phyloP scores from a whole-genome alignment of 257 asterid species.

The Cruciata laevipes region DNA sequence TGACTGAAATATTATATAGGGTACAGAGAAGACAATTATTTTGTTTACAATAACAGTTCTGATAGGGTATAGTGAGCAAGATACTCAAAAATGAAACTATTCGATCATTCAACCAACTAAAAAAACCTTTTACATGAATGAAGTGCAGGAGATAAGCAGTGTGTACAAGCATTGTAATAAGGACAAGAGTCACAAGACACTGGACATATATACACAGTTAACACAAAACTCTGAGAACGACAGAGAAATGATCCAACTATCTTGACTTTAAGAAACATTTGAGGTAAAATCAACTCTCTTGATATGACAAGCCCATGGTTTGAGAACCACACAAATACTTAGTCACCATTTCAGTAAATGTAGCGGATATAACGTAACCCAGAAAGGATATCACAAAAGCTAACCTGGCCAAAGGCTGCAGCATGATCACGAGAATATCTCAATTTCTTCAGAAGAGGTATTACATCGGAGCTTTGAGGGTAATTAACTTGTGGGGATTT shows the following conservation, averaged over 20 bases:
- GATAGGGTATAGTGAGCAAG: not conserved
- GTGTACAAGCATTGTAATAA: not conserved
- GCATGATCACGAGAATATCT: conserved; percentile 42
- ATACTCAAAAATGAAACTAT: not conserved
- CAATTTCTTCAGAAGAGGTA: conserved; percentile 79
- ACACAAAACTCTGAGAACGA: not conserved
- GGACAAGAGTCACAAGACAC: not conserved
- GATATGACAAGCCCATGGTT: not conserved
- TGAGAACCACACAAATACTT: not conserved
- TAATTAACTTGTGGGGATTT: conserved; percentile 63
- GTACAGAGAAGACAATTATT: not conserved
- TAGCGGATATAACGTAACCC: conserved; percentile 11
- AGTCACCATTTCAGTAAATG: not conserved
- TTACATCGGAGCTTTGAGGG: conserved; percentile 83
- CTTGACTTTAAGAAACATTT: not conserved
- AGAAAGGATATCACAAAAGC: conserved; percentile 11
- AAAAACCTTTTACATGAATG: not conserved
- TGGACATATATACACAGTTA: not conserved
- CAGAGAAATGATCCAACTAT: not conserved
- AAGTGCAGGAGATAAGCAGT: not conserved
- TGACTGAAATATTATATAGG: too few relatives aligned
- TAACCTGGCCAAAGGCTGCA: conserved; percentile 86
- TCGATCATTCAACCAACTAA: not conserved
- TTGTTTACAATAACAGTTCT: not conserved
- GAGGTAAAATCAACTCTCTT: not conserved